Percentiles rank a stretch among this genome's conserved stretches.
Conservation (phyloP, 1,284 basidiomycete genomes). For the Ceratobasidium sp. region DNA sequence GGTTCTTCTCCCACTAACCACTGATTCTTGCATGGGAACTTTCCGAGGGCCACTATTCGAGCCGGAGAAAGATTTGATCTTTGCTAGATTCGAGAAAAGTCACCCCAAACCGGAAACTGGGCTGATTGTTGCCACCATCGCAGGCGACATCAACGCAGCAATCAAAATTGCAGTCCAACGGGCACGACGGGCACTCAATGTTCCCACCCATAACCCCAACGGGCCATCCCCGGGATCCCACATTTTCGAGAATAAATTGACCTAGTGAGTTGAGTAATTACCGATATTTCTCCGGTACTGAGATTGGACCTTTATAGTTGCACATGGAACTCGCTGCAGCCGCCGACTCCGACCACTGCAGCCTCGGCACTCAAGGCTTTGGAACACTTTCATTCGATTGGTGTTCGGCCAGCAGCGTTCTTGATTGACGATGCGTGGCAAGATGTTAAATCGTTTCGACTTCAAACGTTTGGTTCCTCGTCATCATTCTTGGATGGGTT, state of each 20-base stretch:
- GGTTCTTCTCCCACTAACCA: slow-evolving; percentile 38
- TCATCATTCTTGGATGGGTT: slow-evolving; percentile 37
- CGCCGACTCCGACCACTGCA: slow-evolving; percentile 34
- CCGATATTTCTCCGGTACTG: neutral
- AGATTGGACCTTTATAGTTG: slow-evolving; percentile 22
- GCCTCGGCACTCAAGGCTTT: slow-evolving; percentile 36
- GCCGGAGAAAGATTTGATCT: slow-evolving; percentile 17
- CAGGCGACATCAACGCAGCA: slow-evolving; percentile 23
- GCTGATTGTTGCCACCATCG: slow-evolving; percentile 24
- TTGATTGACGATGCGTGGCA: slow-evolving; percentile 42
- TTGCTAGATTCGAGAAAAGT: slow-evolving; percentile 29
- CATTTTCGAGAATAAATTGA: slow-evolving; percentile 28
- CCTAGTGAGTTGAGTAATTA: slow-evolving; percentile 34
- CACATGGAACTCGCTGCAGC: slow-evolving; percentile 42
- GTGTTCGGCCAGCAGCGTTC: slow-evolving; percentile 36
- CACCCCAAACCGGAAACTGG: neutral
- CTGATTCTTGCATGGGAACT: slow-evolving; percentile 35
- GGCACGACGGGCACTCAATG: slow-evolving; percentile 20
- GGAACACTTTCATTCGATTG: slow-evolving; percentile 32
- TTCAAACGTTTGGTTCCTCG: slow-evolving; percentile 37
- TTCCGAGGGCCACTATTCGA: slow-evolving; percentile 38
- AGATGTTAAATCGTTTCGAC: slow-evolving; percentile 31
- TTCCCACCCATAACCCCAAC: neutral
- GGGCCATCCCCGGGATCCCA: neutral
- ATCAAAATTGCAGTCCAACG: slow-evolving; percentile 22